Base-by-base conservation (phyloP, 192 early-diverging fungal genomes). In the Entomortierella beljakovae region DNA sequence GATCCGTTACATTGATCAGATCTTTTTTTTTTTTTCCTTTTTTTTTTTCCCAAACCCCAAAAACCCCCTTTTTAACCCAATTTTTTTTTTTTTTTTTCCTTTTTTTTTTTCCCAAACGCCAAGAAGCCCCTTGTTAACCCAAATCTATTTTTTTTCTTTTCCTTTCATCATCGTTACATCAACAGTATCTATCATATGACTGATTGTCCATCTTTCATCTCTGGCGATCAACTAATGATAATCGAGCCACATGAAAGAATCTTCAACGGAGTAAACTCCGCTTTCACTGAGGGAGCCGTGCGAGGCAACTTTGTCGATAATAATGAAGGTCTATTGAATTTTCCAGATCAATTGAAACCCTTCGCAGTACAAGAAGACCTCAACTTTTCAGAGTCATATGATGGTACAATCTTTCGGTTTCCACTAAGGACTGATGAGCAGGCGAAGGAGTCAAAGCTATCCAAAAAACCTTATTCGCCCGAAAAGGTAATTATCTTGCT, bases 371-470 rank as follows among this genome's bases (percentile, higher is more conserved):
- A 57, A 26, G 57, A 63, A 1, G 53, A 82, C 22, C 79, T 75
- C 13, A 75, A 81, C 13, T 79, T 81, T 25, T 43, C 70, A 6
- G 37, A 52, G n/a, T n/a, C 66, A 7, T 83, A 76, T 42, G 13
- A 57, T 18, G 82, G 82, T 28, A 83, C 82, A 0, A 43, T 83
- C 20, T 83, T 83, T 26, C 64, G 82, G 4, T 82, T 77, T 51
- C 81, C 82, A 18, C 56, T 83, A 6, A 77, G 82, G 9, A 83
- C 82, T 9, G 20, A 59, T 11, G 48, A 48, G 1, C 79, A 80
- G 46, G 73, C 81, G 35, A 37, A 50, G 32, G 46, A 18, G 9
- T 83, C 82, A 2, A 26, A 64, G 10, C 60, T 83, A 1, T 79
- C 82, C 13, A 59, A 52, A 3, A 66, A 61, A 29, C 20, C 51